Percentiles rank a stretch among this genome's conserved stretches.
Evolutionary conservation across 139 green algal genomes (phyloP).

Genomic region (Tetradesmus lagerheimii): DNA sequence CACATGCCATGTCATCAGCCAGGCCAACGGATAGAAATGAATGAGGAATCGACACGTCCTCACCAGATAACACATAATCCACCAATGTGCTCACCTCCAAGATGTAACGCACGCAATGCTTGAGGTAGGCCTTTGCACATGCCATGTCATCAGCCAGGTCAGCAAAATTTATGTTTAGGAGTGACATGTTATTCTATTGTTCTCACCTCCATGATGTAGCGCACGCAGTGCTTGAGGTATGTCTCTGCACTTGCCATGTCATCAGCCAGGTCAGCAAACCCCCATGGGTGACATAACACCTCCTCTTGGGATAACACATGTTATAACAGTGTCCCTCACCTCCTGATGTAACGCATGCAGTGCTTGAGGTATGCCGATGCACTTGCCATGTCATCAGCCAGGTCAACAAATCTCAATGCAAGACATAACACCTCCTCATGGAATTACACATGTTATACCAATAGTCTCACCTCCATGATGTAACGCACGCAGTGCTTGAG

Average conservation of each 20-base stretch:
- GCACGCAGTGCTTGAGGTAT: slow-evolving; percentile 73
- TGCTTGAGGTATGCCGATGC: slow-evolving; percentile 79
- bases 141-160: slow-evolving; percentile 66
- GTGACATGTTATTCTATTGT: too few species aligned
- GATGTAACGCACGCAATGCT: slow-evolving; percentile 58
- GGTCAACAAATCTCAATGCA: slow-evolving; percentile 80
- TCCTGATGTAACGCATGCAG: slow-evolving; percentile 47
- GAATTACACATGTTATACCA: not conserved
- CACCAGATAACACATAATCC: too few species aligned
- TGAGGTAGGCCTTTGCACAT: slow-evolving; percentile 82
- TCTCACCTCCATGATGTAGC: slow-evolving; percentile 13
- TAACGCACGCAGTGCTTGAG: slow-evolving; percentile 67
- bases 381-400: slow-evolving; percentile 68
- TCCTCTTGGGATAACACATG: too few species aligned
- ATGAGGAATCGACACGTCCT: too few species aligned
- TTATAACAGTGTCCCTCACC: not conserved
- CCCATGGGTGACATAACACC: too few species aligned
- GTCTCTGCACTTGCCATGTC: slow-evolving; percentile 74
- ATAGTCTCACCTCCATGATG: slow-evolving; percentile 7
- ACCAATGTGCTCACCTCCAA: not conserved
- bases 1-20: slow-evolving; percentile 65
- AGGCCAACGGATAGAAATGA: slow-evolving; percentile 83
- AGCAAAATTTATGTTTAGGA: too few species aligned
- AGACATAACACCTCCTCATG: too few species aligned
- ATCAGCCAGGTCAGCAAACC: slow-evolving; percentile 74